These are phyloP conservation scores for Pterula multifida DNA, from an alignment of 1,284 basidiomycete genomes.

Conservation along the genomic window DNA sequence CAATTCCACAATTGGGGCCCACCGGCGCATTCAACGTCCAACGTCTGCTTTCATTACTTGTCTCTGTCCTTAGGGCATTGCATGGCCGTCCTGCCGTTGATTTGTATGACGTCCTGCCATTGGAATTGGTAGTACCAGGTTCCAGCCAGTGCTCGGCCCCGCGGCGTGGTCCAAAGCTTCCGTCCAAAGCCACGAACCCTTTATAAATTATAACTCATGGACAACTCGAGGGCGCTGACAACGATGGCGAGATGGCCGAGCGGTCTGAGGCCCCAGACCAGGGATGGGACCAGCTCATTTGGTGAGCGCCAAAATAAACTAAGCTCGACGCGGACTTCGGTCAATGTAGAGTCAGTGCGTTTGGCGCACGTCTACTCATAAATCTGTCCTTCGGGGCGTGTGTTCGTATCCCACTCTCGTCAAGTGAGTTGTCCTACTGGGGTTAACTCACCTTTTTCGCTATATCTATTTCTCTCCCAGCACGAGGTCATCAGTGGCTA, in stretches of 20 bases:
- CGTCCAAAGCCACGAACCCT: background rate
- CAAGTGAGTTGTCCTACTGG: too few species aligned
- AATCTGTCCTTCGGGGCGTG: constrained; percentile 54
- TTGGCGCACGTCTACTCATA: too few species aligned
- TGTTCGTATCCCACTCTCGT: constrained; percentile 60
- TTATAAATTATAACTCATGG: background rate
- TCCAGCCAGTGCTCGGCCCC: background rate
- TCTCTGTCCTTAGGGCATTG: too few species aligned
- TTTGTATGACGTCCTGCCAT: background rate
- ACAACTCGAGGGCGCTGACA: constrained; percentile 10
- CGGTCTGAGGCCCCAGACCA: constrained; percentile 63
- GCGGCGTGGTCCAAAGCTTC: background rate
- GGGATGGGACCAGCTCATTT: constrained; percentile 20
- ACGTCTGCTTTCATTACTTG: too few species aligned
- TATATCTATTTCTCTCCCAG: too few species aligned
- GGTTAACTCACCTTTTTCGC: too few species aligned
- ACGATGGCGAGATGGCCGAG: constrained; percentile 39
- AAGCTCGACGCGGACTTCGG: too few species aligned
- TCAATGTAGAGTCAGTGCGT: too few species aligned
- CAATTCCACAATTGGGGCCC: too few species aligned
- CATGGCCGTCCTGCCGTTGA: background rate
- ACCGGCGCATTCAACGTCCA: too few species aligned
- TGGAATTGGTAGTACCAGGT: background rate
- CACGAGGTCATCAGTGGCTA: too few species aligned
- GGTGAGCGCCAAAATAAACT: background rate